These are phyloP conservation scores for Mycena kentingensis DNA, from an alignment of 768 basidiomycete species.

Conservation along the genomic window DNA sequence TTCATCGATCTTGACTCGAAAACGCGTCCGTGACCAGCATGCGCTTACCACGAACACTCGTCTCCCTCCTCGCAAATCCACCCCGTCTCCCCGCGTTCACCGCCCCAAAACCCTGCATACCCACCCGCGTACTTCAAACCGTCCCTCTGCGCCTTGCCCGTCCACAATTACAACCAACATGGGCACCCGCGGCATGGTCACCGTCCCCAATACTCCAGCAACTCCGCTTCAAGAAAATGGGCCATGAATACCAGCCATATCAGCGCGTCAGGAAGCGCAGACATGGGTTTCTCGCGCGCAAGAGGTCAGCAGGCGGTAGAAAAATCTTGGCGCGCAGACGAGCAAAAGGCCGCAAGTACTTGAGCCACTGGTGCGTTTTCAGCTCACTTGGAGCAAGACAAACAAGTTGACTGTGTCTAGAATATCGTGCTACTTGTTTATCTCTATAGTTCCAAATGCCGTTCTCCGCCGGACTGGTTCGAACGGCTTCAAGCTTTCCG, in stretches of 20 bases:
- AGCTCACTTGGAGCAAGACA: neutral
- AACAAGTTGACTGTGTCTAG: conserved; percentile 7
- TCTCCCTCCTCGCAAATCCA: conserved; percentile 38
- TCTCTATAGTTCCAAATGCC: conserved; percentile 23
- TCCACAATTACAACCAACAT: conserved; percentile 26
- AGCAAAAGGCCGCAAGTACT: conserved; percentile 74
- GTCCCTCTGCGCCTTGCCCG: conserved; percentile 25
- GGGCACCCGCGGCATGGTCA: conserved; percentile 23
- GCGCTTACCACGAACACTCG: conserved; percentile 42
- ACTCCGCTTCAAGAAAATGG: conserved; percentile 66
- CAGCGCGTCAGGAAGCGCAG: conserved; percentile 91
- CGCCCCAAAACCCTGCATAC: conserved; percentile 6
- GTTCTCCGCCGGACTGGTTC: conserved; percentile 16
- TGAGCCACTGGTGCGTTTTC: conserved; percentile 62
- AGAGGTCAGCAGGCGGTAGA: conserved; percentile 66
- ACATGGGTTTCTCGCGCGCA: conserved; percentile 85
- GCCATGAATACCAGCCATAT: conserved; percentile 96
- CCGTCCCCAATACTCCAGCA: conserved; percentile 48
- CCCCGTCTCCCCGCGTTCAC: conserved; percentile 32
- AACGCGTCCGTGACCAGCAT: conserved; percentile 21
- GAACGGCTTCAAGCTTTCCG: conserved; percentile 14
- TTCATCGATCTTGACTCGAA: conserved; percentile 15
- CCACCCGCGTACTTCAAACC: conserved; percentile 20
- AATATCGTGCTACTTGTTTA: conserved; percentile 20
- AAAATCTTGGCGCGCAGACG: conserved; percentile 71